Conservation (phyloP, 805 yeast genomes). For the Dipodascopsis tothii region DNA sequence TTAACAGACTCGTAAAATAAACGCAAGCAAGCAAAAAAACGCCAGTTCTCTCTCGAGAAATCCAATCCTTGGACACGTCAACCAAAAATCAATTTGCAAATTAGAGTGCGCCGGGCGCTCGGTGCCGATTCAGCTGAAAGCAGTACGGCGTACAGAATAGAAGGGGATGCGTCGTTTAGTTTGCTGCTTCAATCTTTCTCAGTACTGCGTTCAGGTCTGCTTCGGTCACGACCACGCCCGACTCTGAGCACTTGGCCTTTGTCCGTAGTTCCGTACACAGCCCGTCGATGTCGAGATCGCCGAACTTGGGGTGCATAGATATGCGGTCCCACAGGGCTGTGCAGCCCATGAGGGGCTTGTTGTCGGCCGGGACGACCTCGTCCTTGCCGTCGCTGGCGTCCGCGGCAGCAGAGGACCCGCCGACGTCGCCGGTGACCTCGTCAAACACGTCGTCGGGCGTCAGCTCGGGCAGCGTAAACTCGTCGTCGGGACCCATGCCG, state of each 20-base stretch:
- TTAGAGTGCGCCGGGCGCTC: no score
- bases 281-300: slow-evolving; percentile 90
- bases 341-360: slow-evolving; percentile 53
- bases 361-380: slow-evolving; percentile 56
- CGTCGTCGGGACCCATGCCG: slow-evolving; percentile 31
- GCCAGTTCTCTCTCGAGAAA: no score
- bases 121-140: no score
- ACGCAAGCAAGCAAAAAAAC: no score
- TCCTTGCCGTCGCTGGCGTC: slow-evolving; percentile 15
- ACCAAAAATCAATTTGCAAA: no score
- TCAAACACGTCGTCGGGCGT: slow-evolving; percentile 31
- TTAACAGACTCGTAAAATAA: no score
- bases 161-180: no score
- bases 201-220: slow-evolving; percentile 54
- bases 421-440: slow-evolving; percentile 1
- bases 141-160: no score
- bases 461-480: slow-evolving; percentile 30
- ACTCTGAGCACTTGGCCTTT: slow-evolving; percentile 91
- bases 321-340: slow-evolving; percentile 95
- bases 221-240: slow-evolving; percentile 80
- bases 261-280: slow-evolving; percentile 79
- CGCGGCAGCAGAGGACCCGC: slow-evolving; percentile 1
- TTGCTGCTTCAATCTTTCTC: slow-evolving; percentile 7
- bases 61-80: no score
- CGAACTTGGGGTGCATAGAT: slow-evolving; percentile 85